phyloP scores from a whole-genome alignment of 2,329 filamentous ascomycete genomes.

The Pleurostoma richardsiae region DNA sequence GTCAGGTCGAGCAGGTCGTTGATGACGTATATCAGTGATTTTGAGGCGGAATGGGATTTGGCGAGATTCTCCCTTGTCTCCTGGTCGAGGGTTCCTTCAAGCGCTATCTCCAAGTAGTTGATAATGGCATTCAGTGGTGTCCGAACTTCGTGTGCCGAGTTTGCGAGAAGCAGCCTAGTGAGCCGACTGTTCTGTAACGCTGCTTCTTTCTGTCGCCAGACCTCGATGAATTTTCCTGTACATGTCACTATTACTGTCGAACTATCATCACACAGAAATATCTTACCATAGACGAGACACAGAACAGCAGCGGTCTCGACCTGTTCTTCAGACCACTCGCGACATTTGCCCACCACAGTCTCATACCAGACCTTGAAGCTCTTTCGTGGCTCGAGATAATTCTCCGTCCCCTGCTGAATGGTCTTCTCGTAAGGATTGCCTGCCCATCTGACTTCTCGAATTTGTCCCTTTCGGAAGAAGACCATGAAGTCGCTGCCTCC shows the following conservation, averaged over 20 bases:
- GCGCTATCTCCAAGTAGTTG: slow-evolving; percentile 86
- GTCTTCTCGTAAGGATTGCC: slow-evolving; percentile 82
- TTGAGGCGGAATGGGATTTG: slow-evolving; percentile 84
- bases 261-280: background rate
- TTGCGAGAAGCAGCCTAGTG: slow-evolving; percentile 73
- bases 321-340: slow-evolving; percentile 86
- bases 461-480: slow-evolving; percentile 77
- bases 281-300: slow-evolving; percentile 77
- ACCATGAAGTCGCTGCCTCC: slow-evolving; percentile 82
- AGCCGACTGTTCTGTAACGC: slow-evolving; percentile 77
- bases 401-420: slow-evolving; percentile 65
- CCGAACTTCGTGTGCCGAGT: slow-evolving; percentile 87
- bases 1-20: slow-evolving; percentile 87
- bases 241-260: no score
- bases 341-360: slow-evolving; percentile 73
- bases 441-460: slow-evolving; percentile 77
- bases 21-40: slow-evolving; percentile 89
- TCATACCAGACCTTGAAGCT: slow-evolving; percentile 81
- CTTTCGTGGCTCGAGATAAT: slow-evolving; percentile 71
- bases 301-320: slow-evolving; percentile 84
- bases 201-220: slow-evolving; percentile 87
- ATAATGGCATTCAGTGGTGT: slow-evolving; percentile 91
- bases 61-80: slow-evolving; percentile 82
- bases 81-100: slow-evolving; percentile 73
- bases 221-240: slow-evolving; percentile 72